These are phyloP conservation scores for Aspergillus fumigatiaffinis DNA, from an alignment of 2,329 filamentous ascomycete genomes.

Conservation along the genomic window DNA sequence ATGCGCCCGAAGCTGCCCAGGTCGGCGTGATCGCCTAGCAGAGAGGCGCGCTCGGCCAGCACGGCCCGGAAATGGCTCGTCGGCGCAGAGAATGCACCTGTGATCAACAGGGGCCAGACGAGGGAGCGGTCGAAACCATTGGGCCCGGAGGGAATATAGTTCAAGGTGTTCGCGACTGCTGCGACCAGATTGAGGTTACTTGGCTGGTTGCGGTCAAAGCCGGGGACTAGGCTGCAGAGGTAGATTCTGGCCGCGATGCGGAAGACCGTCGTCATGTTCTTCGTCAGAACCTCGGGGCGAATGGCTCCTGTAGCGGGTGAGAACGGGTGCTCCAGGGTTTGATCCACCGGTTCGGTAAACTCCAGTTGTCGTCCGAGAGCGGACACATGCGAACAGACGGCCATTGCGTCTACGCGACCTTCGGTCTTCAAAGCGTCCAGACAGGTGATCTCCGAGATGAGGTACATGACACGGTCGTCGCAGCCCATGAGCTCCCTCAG, in stretches of 20 bases:
- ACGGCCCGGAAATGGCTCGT: slow-evolving; percentile 71
- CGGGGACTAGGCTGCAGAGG: slow-evolving; percentile 90
- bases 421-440: slow-evolving; percentile 82
- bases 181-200: slow-evolving; percentile 74
- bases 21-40: slow-evolving; percentile 71
- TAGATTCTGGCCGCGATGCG: slow-evolving; percentile 91
- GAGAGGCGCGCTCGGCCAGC: slow-evolving; percentile 69
- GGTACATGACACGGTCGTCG: slow-evolving; percentile 94
- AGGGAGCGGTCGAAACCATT: slow-evolving; percentile 85
- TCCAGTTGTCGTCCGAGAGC: slow-evolving; percentile 84
- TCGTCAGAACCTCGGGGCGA: slow-evolving; percentile 75
- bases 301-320: slow-evolving; percentile 63
- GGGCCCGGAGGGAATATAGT: slow-evolving; percentile 75
- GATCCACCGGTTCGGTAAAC: slow-evolving; percentile 66
- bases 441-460: slow-evolving; percentile 96
- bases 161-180: slow-evolving; percentile 71
- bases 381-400: slow-evolving; percentile 82
- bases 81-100: slow-evolving; percentile 71
- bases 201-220: slow-evolving; percentile 70
- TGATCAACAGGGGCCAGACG: slow-evolving; percentile 88
- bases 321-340: slow-evolving; percentile 57
- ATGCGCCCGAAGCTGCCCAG: slow-evolving; percentile 85
- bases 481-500: slow-evolving; percentile 95
- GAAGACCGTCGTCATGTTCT: slow-evolving; percentile 88
- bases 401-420: slow-evolving; percentile 74